These are phyloP conservation scores for Venturia oleaginea DNA, from an alignment of 2,329 filamentous ascomycete species.

Conservation along the genomic window DNA sequence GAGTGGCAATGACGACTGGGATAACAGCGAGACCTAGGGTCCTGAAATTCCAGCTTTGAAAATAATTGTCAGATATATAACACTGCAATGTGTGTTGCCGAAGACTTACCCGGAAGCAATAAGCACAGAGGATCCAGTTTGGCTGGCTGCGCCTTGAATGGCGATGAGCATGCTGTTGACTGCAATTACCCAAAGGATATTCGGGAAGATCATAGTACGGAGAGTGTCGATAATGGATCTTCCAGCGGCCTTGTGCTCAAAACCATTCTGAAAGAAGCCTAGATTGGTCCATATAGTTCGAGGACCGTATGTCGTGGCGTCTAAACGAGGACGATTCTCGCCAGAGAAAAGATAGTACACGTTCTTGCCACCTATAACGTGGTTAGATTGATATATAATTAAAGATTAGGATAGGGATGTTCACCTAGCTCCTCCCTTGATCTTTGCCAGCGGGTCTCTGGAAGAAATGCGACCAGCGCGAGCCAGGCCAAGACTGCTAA, in stretches of 20 bases:
- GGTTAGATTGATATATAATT: neutral
- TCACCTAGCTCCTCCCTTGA: slow-evolving; percentile 17
- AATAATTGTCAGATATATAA: neutral
- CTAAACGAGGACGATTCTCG: slow-evolving; percentile 14
- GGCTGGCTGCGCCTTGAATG: slow-evolving; percentile 19
- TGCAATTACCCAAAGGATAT: slow-evolving; percentile 25
- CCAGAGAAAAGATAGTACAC: slow-evolving; percentile 14
- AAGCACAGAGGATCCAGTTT: slow-evolving; percentile 21
- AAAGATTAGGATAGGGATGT: neutral
- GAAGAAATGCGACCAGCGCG: slow-evolving; percentile 21
- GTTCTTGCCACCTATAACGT: slow-evolving; percentile 11
- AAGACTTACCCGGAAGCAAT: slow-evolving; percentile 15
- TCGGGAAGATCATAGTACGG: slow-evolving; percentile 24
- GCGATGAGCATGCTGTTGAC: slow-evolving; percentile 19
- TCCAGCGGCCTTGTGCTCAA: slow-evolving; percentile 20
- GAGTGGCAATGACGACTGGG: slow-evolving; percentile 20
- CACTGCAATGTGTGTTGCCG: neutral
- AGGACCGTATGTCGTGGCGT: slow-evolving; percentile 12
- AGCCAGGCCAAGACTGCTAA: slow-evolving; percentile 20
- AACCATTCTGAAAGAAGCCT: slow-evolving; percentile 19
- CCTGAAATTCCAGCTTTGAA: slow-evolving; percentile 19
- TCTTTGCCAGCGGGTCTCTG: slow-evolving; percentile 23
- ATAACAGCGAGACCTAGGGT: slow-evolving; percentile 20
- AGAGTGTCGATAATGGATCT: slow-evolving; percentile 23
- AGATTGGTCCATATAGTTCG: slow-evolving; percentile 21